phyloP scores from a whole-genome alignment of 371 early-diverging fungal species.

The Mortierella sp. region DNA sequence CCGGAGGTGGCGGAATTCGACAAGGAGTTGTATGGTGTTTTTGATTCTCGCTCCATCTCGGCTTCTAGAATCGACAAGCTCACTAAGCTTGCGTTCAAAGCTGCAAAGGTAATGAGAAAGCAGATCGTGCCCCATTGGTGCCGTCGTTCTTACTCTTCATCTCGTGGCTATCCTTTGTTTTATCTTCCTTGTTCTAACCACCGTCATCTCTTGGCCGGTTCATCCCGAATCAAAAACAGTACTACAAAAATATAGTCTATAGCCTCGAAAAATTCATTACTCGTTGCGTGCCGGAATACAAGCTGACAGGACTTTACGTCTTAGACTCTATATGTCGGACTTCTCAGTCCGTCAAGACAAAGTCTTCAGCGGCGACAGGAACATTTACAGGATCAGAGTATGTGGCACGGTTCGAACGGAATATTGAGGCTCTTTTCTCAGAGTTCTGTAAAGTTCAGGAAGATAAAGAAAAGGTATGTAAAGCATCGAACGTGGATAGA shows the following conservation, averaged over 20 bases:
- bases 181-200: neutral
- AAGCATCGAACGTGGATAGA: neutral
- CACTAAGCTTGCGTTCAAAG: conserved; percentile 45
- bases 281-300: conserved; percentile 66
- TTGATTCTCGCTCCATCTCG: conserved; percentile 38
- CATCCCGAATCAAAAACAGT: conserved; percentile 45
- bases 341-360: conserved; percentile 49
- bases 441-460: conserved; percentile 58
- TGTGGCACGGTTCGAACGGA: conserved; percentile 64
- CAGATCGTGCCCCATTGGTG: neutral
- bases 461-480: conserved; percentile 61
- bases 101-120: conserved; percentile 27
- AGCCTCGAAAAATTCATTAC: conserved; percentile 66
- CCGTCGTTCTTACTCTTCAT: neutral
- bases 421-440: conserved; percentile 63
- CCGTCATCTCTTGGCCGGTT: neutral
- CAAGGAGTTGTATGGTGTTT: conserved; percentile 46
- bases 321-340: conserved; percentile 68
- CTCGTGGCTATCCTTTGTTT: neutral
- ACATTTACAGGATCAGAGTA: conserved; percentile 55
- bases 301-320: conserved; percentile 68
- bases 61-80: conserved; percentile 48
- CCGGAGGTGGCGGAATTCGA: conserved; percentile 50
- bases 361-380: conserved; percentile 22
- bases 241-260: conserved; percentile 69